These are phyloP conservation scores for Leccinum griseonigrum DNA, from an alignment of 1,284 basidiomycete genomes.

Conservation along the genomic window DNA sequence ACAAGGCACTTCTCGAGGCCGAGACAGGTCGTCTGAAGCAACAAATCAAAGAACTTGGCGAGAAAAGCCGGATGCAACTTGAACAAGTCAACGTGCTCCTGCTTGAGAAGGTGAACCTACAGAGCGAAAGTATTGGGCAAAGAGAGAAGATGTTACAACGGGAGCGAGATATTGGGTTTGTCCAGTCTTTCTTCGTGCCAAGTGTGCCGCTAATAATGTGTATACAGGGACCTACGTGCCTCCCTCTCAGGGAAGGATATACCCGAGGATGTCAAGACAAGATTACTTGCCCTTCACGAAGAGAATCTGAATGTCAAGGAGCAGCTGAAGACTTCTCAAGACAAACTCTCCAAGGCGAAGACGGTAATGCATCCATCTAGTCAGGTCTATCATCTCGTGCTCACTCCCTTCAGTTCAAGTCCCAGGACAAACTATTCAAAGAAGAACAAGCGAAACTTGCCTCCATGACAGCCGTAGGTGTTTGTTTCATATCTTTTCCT, in stretches of 20 bases:
- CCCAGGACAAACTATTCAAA: conserved; percentile 86
- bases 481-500: background rate
- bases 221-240: conserved; percentile 65
- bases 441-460: conserved; percentile 63
- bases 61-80: conserved; percentile 89
- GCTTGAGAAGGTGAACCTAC: conserved; percentile 89
- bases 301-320: conserved; percentile 72
- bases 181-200: conserved; percentile 3
- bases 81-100: conserved; percentile 87
- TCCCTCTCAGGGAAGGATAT: conserved; percentile 72
- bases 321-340: conserved; percentile 68
- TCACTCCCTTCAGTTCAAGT: conserved; percentile 66
- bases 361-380: conserved; percentile 43
- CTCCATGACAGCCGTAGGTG: conserved; percentile 21
- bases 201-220: background rate
- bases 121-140: conserved; percentile 83
- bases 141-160: conserved; percentile 81
- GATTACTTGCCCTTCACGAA: conserved; percentile 74
- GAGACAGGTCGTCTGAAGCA: conserved; percentile 65
- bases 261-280: conserved; percentile 77
- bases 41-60: conserved; percentile 70
- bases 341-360: conserved; percentile 82
- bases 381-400: background rate
- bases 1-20: conserved; percentile 74
- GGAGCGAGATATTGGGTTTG: conserved; percentile 76